Evolutionary conservation across 2,329 filamentous ascomycete genomes (phyloP).

Genomic region (Curvularia verruculosa): DNA sequence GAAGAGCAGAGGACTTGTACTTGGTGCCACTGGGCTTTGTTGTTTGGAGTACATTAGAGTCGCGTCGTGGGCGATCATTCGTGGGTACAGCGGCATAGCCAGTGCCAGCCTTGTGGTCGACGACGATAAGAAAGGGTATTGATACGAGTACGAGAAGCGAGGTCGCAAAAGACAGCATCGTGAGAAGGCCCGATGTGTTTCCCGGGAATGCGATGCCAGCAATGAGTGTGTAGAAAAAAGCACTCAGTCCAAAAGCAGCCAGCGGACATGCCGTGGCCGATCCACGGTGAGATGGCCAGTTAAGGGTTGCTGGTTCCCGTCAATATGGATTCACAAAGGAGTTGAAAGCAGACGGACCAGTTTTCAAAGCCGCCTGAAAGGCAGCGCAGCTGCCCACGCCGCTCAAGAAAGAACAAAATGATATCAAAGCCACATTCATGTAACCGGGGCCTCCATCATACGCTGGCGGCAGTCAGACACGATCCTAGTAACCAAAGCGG

Average conservation of each 20-base stretch:
- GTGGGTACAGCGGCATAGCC: conserved; percentile 64
- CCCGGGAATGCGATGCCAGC: conserved; percentile 80
- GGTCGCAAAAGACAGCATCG: conserved; percentile 81
- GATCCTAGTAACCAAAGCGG: background rate
- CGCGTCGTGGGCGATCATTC: conserved; percentile 54
- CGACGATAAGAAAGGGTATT: conserved; percentile 84
- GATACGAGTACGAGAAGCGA: conserved; percentile 74
- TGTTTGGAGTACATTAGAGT: conserved; percentile 55
- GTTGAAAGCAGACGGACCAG: conserved; percentile 48
- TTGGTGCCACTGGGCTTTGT: conserved; percentile 57
- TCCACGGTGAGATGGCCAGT: conserved; percentile 89
- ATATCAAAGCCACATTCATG: conserved; percentile 65
- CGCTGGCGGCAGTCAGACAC: conserved; percentile 57
- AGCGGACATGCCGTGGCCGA: conserved; percentile 94
- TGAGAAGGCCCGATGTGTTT: conserved; percentile 79
- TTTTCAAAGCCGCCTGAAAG: conserved; percentile 88
- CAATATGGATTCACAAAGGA: background rate
- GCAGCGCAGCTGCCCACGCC: conserved; percentile 89
- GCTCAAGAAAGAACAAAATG: conserved; percentile 83
- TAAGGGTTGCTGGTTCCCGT: conserved; percentile 69
- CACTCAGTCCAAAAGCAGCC: conserved; percentile 90
- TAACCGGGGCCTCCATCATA: conserved; percentile 71
- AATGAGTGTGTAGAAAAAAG: conserved; percentile 90
- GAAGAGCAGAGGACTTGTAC: conserved; percentile 45
- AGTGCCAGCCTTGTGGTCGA: conserved; percentile 64